Evolutionary conservation across 768 basidiomycete species (phyloP).

Genomic region (Termitomyces sp.): DNA sequence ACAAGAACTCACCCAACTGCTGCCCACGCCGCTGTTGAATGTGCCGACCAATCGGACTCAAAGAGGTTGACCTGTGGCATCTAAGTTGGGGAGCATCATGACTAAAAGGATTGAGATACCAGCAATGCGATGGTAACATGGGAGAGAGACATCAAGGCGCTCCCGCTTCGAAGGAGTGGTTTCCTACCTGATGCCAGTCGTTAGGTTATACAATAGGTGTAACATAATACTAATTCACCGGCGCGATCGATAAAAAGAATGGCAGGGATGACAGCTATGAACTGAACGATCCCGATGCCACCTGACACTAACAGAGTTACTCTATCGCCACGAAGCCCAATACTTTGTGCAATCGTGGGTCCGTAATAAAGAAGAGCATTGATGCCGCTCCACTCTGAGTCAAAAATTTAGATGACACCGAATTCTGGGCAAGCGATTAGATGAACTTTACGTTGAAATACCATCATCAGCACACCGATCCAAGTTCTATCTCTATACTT

Average conservation of each 20-base stretch:
- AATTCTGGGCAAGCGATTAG: too few relatives aligned
- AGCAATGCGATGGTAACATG: constrained; percentile 63
- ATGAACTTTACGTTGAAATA: constrained; percentile 66
- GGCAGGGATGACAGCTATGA: constrained; percentile 69
- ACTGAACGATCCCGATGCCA: constrained; percentile 75
- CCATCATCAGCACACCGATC: constrained; percentile 72
- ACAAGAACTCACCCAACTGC: constrained; percentile 52
- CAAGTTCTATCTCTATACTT: constrained; percentile 58
- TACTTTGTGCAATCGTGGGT: constrained; percentile 59
- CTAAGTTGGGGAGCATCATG: neutral
- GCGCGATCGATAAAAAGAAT: constrained; percentile 65
- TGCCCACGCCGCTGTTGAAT: constrained; percentile 57
- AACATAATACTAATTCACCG: constrained; percentile 30
- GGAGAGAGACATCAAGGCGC: constrained; percentile 56
- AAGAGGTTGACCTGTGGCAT: constrained; percentile 39
- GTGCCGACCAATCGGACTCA: constrained; percentile 51
- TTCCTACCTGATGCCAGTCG: constrained; percentile 44
- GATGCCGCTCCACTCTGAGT: constrained; percentile 80
- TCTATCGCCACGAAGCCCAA: constrained; percentile 58
- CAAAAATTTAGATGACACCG: neutral
- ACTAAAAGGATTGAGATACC: constrained; percentile 28
- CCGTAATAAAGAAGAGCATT: constrained; percentile 84
- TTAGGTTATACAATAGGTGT: neutral
- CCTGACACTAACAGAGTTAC: constrained; percentile 67
- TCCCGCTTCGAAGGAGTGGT: constrained; percentile 61